Conservation (phyloP, 2,329 filamentous ascomycete genomes). For the Aspergillus unguis region DNA sequence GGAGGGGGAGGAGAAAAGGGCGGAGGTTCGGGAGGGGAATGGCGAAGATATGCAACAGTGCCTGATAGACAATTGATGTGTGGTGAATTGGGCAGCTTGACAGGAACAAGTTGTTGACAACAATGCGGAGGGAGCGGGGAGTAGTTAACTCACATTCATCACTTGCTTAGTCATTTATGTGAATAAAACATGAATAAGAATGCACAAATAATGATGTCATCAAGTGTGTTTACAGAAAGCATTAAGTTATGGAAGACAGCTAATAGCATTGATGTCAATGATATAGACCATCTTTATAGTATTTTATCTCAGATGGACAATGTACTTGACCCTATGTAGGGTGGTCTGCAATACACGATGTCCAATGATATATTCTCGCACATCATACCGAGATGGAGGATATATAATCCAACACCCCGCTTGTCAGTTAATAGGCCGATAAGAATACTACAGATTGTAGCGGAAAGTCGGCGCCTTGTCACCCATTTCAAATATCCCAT, state of each 20-base stretch:
- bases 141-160: neutral
- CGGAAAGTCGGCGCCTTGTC: conserved; percentile 12
- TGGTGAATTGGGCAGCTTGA: neutral
- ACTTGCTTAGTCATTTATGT: neutral
- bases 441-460: neutral
- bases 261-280: neutral
- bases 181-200: neutral
- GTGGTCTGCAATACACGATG: neutral
- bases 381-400: neutral
- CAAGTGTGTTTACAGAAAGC: too few species aligned
- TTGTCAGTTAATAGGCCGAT: neutral
- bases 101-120: neutral
- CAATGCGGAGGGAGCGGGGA: neutral
- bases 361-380: neutral
- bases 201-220: neutral
- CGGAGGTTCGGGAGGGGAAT: neutral
- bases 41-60: neutral
- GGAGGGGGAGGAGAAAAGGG: conserved; percentile 23
- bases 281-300: too few species aligned
- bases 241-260: too few species aligned
- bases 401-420: neutral
- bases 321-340: too few species aligned
- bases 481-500: conserved; percentile 11
- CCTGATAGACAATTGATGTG: neutral
- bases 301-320: too few species aligned